Evolutionary conservation across 2,329 filamentous ascomycete species (phyloP).

Genomic region (Aspergillaceae sp.): DNA sequence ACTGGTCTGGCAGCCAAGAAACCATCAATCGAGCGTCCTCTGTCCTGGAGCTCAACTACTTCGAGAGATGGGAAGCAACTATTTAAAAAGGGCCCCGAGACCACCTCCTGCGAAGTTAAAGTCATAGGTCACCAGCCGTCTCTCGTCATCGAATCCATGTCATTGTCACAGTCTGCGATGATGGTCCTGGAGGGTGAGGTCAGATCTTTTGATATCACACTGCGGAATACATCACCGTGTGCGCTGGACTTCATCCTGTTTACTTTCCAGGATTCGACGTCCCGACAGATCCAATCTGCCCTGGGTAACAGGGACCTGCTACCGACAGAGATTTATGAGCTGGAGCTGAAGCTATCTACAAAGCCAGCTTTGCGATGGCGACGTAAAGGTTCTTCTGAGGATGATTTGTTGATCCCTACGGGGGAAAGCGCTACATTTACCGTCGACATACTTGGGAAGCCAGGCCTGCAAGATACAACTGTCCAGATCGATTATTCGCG

Average conservation of each 20-base stretch:
- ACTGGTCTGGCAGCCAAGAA: constrained; percentile 57
- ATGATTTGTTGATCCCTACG: constrained; percentile 55
- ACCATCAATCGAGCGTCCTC: constrained; percentile 37
- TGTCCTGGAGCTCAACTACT: constrained; percentile 37
- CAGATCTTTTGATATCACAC: constrained; percentile 64
- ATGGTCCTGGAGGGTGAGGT: constrained; percentile 92
- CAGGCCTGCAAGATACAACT: constrained; percentile 67
- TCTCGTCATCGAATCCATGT: constrained; percentile 65
- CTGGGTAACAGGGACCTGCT: constrained; percentile 68
- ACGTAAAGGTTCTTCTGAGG: constrained; percentile 39
- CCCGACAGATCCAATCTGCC: constrained; percentile 64
- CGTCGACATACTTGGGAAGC: constrained; percentile 78
- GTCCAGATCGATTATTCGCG: constrained; percentile 82
- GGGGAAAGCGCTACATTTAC: constrained; percentile 63
- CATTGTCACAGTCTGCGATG: constrained; percentile 71
- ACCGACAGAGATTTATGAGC: constrained; percentile 72
- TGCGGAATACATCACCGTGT: constrained; percentile 69
- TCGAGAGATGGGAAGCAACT: constrained; percentile 27
- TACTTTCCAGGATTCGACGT: constrained; percentile 83
- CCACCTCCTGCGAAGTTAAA: constrained; percentile 47
- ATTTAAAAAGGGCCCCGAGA: constrained; percentile 27
- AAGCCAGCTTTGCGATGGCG: constrained; percentile 57
- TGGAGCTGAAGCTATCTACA: constrained; percentile 68
- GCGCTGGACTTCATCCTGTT: constrained; percentile 78
- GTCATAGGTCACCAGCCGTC: constrained; percentile 75